These are phyloP conservation scores for Phylloporus scabripes DNA, from an alignment of 768 basidiomycete genomes.

Conservation along the genomic window DNA sequence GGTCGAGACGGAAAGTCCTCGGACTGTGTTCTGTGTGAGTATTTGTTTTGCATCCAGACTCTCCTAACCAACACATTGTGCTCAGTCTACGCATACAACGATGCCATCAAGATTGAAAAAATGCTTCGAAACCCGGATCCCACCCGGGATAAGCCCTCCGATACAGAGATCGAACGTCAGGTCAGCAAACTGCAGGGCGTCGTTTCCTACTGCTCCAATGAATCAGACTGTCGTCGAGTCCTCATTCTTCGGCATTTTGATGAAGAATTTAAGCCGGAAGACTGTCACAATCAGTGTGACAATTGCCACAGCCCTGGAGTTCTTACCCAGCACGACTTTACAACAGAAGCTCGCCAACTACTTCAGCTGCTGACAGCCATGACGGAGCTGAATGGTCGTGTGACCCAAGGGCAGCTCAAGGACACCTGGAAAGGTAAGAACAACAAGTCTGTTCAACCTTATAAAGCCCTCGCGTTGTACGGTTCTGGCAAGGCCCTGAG, in stretches of 20 bases:
- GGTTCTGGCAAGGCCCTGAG: constrained; percentile 50
- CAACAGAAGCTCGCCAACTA: constrained; percentile 48
- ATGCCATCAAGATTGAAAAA: constrained; percentile 48
- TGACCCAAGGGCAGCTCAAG: constrained; percentile 57
- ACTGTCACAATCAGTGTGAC: constrained; percentile 75
- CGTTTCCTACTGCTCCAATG: constrained; percentile 73
- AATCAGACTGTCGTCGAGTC: constrained; percentile 78
- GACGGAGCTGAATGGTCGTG: constrained; percentile 31
- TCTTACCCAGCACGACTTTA: constrained; percentile 53
- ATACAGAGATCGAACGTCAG: constrained; percentile 63
- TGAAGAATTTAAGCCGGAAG: constrained; percentile 63
- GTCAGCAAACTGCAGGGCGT: constrained; percentile 61
- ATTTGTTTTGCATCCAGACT: neutral
- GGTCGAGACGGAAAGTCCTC: constrained; percentile 85
- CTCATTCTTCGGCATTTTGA: constrained; percentile 88
- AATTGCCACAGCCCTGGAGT: constrained; percentile 61
- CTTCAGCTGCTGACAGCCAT: constrained; percentile 53
- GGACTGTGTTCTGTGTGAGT: constrained; percentile 82
- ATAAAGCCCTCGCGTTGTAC: constrained; percentile 44
- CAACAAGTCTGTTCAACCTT: constrained; percentile 35
- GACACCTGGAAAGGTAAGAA: constrained; percentile 65
- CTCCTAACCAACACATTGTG: neutral
- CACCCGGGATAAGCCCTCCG: constrained; percentile 25
- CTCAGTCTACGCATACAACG: constrained; percentile 61
- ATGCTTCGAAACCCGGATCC: constrained; percentile 56